Conservation (phyloP, 2,329 filamentous ascomycete species). For the Colletotrichum kahawae region DNA sequence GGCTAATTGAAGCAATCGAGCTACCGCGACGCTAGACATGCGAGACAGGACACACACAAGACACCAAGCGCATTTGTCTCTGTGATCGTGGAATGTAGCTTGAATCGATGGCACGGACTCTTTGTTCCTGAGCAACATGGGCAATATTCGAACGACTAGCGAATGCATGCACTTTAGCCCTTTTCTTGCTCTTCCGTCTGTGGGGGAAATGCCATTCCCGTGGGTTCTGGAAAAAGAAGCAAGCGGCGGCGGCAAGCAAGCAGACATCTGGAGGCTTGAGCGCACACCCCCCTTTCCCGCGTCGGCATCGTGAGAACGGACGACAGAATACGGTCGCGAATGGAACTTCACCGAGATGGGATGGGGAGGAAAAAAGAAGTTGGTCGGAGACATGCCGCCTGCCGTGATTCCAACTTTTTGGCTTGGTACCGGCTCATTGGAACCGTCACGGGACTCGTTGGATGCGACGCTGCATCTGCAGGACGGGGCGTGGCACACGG, state of each 20-base stretch:
- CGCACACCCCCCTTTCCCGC: neutral
- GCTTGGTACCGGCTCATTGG: conserved; percentile 5
- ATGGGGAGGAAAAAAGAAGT: neutral
- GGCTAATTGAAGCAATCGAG: neutral
- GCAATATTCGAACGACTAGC: neutral
- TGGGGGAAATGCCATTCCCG: neutral
- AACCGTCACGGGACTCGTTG: conserved; percentile 11
- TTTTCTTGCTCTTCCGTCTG: neutral
- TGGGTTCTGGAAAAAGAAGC: neutral
- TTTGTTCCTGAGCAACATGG: neutral
- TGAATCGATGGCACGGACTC: conserved; percentile 7
- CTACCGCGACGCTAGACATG: neutral
- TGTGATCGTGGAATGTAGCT: neutral
- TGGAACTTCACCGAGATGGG: neutral
- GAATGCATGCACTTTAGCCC: conserved; percentile 7
- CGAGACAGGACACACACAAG: neutral
- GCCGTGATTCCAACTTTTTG: neutral
- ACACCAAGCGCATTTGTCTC: neutral
- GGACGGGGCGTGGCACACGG: neutral
- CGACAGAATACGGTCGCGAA: neutral
- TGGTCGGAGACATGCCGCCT: neutral
- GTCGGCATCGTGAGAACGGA: neutral
- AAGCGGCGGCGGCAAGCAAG: neutral
- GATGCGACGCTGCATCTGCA: conserved; percentile 19
- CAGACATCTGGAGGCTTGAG: neutral